Evolutionary conservation across 1,284 basidiomycete species (phyloP), one percentile per base, ranked within the genome.

Genomic region (Athelia psychrophila): DNA sequence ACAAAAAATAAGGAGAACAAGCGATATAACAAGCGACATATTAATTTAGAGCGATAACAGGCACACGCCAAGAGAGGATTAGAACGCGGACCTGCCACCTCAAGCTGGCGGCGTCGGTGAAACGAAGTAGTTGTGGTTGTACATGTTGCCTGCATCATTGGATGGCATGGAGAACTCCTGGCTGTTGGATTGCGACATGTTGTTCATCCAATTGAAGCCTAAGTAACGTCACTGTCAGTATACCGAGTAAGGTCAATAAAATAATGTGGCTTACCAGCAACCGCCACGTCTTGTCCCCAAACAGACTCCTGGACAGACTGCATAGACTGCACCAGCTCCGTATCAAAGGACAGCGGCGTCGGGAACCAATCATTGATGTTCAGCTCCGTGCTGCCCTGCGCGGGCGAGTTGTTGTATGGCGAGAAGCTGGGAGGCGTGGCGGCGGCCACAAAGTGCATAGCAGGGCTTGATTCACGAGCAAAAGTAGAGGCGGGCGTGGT

Each of bases 281-380:
- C 55, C 10, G 73, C 66, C 47, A 79, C 74, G 56, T 80, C 77
- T 40, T 76, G 74, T 8, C 38, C 38, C 80, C 81, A 85, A 1
- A 70, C 66, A 25, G 74, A 69, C 36, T 83, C 75, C 2, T 76
- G 69, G 58, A 85, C 59, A 20, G 78, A 75, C 56, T 83, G 80
- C 65, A 86, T 80, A 16, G 80, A 81, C 52, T 82, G 77, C 58
- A 87, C 57, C 30, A 87, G 73, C 47, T 84, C 82, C 10, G 71
- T 67, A 55, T 86, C 83, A 56, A 81, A 82, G 3, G 77, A 75
- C 53, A 85, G 66, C 5, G 79, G 73, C 1, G 80, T 72, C 30
- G 77, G 72, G 68, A 81, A 80, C 53, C 78, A 74, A 13, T 79
- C 76, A 10, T 67, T 58, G n/a, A 65, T 61, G 40, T 62, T 64